phyloP scores from a whole-genome alignment of 2,329 filamentous ascomycete species.

The Aspergillus brunneoviolaceus region DNA sequence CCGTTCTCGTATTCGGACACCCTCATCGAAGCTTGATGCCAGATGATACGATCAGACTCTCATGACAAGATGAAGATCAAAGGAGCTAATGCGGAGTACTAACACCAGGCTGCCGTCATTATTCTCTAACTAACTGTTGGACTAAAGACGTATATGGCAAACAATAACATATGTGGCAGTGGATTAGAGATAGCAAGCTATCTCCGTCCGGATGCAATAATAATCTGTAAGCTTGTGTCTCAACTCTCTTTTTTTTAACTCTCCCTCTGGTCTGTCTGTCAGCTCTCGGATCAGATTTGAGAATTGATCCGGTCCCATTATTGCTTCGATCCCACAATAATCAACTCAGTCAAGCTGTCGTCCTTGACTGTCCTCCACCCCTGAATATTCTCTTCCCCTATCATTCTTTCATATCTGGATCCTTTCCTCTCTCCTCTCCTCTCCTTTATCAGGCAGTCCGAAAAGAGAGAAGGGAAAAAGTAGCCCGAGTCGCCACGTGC shows the following conservation, averaged over 20 bases:
- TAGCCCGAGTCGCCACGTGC: constrained; percentile 15
- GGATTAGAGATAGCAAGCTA: background rate
- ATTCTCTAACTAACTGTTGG: background rate
- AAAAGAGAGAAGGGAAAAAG: background rate
- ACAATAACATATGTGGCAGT: background rate
- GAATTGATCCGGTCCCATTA: background rate
- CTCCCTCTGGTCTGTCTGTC: background rate
- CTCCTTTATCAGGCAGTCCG: background rate
- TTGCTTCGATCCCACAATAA: background rate
- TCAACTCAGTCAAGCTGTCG: background rate
- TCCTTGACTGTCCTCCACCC: background rate
- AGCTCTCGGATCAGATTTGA: background rate
- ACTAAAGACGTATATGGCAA: background rate
- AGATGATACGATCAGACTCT: background rate
- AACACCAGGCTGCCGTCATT: background rate
- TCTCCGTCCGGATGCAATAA: background rate
- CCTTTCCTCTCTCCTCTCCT: constrained; percentile 10
- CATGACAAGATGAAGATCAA: background rate
- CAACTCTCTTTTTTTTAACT: background rate
- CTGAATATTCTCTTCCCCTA: background rate
- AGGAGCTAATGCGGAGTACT: background rate
- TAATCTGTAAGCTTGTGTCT: background rate
- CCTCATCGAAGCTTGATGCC: background rate
- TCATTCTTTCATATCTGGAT: background rate
- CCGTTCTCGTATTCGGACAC: background rate